Evolutionary conservation across 164 flowering plant species (phyloP), one percentile per base, ranked within the genome.

Genomic region (Dillenia suffruticosa): DNA sequence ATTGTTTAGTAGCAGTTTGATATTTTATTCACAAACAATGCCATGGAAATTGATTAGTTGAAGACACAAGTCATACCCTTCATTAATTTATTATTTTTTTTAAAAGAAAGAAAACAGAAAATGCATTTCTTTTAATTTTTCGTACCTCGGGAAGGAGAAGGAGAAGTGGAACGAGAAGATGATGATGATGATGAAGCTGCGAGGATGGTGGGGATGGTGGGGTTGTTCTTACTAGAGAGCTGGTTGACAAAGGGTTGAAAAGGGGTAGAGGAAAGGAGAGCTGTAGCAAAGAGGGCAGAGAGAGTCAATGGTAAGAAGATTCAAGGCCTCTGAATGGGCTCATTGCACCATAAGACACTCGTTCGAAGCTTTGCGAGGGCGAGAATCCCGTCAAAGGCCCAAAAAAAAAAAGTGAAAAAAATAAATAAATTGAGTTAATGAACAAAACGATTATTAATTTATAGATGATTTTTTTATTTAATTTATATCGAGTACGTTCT

Each of bases 201-300:
- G 80, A 51, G 49, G 73, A 48, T 46, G 65, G 24, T 54, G 63
- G 6, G 69, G 58, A n/a, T 6, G 65, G 49, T 26, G 70, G 56
- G 56, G 46, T 53, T 19, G 53, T 32, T 6, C 22, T 19, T 19
- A 19, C 22, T 19, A 51, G 70, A 50, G 14, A 59, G 63, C 10
- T 70, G 69, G 46, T 59, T 17, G 8, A 26, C 0, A 32, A 68
- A 5, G 32, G 70, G 51, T 19, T 22, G 68, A 32, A 65, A 12
- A 68, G 47, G 13, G 65, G 61, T 44, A 67, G 56, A 66, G 83
- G 80, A 78, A 63, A 85, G 44, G 63, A 87, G 63, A 55, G 80
- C 77, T 13, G 83, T 40, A 17, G 83, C 80, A 57, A 82, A 48
- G 51, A 88, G 70, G 12, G 76, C 78, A 68, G 76, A 87, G 9